phyloP scores from a whole-genome alignment of 2,329 filamentous ascomycete species.

The Magnaporthales sp. region DNA sequence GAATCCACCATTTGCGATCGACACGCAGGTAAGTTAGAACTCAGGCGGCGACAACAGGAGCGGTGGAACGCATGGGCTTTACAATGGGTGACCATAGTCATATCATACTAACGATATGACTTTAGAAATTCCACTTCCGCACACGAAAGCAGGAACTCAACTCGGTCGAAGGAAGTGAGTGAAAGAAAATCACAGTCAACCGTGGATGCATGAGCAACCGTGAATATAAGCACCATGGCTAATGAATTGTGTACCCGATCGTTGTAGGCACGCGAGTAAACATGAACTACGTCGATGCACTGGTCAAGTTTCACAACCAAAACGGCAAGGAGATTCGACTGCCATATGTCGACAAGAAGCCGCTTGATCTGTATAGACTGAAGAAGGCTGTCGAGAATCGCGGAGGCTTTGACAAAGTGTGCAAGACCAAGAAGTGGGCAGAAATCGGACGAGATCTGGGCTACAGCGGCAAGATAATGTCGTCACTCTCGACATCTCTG shows the following conservation, averaged over 20 bases:
- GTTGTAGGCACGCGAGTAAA: conserved; percentile 79
- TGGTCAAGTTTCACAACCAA: conserved; percentile 94
- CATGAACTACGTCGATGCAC: conserved; percentile 88
- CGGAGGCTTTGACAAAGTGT: conserved; percentile 92
- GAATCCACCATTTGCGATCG: conserved; percentile 93
- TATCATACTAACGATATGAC: conserved; percentile 6
- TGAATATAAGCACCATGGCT: background rate
- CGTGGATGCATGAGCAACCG: background rate
- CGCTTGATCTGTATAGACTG: conserved; percentile 86
- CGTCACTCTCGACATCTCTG: conserved; percentile 89
- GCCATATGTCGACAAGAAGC: conserved; percentile 95
- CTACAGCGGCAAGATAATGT: conserved; percentile 99
- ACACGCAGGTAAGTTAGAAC: conserved; percentile 69
- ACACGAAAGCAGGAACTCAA: conserved; percentile 96
- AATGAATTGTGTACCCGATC: background rate
- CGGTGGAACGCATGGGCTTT: background rate
- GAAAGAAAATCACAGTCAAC: background rate
- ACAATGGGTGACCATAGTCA: background rate
- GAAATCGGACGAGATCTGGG: conserved; percentile 94
- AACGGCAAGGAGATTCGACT: conserved; percentile 88
- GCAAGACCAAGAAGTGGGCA: conserved; percentile 97
- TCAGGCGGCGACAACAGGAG: background rate
- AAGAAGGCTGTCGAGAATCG: conserved; percentile 95
- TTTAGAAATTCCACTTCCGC: conserved; percentile 87
- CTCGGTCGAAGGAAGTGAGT: conserved; percentile 92